Evolutionary conservation across 1,284 basidiomycete species (phyloP), one percentile per base, ranked within the genome.

Genomic region (Crucibulum cyathiforme): DNA sequence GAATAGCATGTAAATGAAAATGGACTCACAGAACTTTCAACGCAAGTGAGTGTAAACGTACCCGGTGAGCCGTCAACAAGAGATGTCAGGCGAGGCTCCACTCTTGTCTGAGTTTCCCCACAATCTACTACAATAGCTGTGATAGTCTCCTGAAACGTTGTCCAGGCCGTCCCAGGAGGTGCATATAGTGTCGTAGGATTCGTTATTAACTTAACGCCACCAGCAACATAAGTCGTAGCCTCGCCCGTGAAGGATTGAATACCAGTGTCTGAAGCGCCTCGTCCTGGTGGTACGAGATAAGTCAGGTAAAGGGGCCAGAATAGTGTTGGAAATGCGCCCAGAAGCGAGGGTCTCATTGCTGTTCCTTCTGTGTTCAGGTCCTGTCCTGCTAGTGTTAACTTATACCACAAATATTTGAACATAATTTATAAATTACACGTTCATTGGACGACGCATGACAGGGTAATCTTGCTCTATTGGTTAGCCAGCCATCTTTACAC

Each of bases 101-200:
- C 57, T 13, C 66, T 58, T 15, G 62, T 66, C 49, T 68, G 65
- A 10, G 65, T 68, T 54, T 68, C 56, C 36, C 65, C 48, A 53
- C 68, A 69, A 15, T 67, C 65, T 6, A 62, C 36, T 7, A 59
- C 24, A 24, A 65, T 36, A n/a, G 64, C 66, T 5, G 68, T 69
- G 5, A 67, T 52, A 8, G 62, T 67, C 45, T 65, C 63, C 8
- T 61, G 59, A 38, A 43, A 19, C 13, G 60, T 65, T 35, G 58
- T 60, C 66, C 68, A 69, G 36, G 64, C 66, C 9, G 61, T 60
- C 12, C 59, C 64, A 50, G 63, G 64, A 7, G 68, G 68, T 17
- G 63, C 66, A 45, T 60, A 69, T 19, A 67, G 60, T 1, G 68
- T 57, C 10, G 68, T 69, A 24, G 24, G 19, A 31, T 57, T 45